phyloP scores from a whole-genome alignment of 257 asterid species.

The Asclepias syriaca region DNA sequence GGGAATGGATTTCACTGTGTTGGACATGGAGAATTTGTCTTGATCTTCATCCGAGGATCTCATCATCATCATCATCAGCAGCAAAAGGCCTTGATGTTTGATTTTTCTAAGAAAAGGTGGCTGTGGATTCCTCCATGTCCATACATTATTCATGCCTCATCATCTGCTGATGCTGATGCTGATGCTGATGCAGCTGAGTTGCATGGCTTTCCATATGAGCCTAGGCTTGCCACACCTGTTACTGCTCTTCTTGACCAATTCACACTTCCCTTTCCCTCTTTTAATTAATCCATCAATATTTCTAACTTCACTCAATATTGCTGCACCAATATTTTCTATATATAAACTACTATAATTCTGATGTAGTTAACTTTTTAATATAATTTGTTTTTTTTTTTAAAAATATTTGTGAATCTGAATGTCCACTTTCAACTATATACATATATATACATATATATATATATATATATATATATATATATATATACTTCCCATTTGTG shows the following conservation, averaged over 20 bases:
- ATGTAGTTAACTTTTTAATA: too few relatives aligned
- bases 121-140: slow-evolving; percentile 84
- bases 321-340: too few relatives aligned
- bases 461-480: too few relatives aligned
- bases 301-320: too few relatives aligned
- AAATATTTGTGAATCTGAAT: too few relatives aligned
- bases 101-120: slow-evolving; percentile 60
- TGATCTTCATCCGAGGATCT: slow-evolving; percentile 41
- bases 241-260: slow-evolving; percentile 79
- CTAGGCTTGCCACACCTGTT: slow-evolving; percentile 63
- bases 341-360: too few relatives aligned
- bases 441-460: too few relatives aligned
- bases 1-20: slow-evolving; percentile 69
- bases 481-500: too few relatives aligned
- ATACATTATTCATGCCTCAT: slow-evolving; percentile 10
- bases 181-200: slow-evolving; percentile 36
- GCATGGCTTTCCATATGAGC: slow-evolving; percentile 78
- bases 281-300: slow-evolving; percentile 15
- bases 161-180: slow-evolving; percentile 13
- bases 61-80: slow-evolving; percentile 1
- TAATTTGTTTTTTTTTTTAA: too few relatives aligned
- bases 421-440: too few relatives aligned
- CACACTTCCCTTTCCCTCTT: slow-evolving; percentile 65
- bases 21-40: slow-evolving; percentile 62
- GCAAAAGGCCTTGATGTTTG: slow-evolving; percentile 51